Conservation (phyloP, 2,329 filamentous ascomycete genomes). For the Colletotrichum tanaceti region DNA sequence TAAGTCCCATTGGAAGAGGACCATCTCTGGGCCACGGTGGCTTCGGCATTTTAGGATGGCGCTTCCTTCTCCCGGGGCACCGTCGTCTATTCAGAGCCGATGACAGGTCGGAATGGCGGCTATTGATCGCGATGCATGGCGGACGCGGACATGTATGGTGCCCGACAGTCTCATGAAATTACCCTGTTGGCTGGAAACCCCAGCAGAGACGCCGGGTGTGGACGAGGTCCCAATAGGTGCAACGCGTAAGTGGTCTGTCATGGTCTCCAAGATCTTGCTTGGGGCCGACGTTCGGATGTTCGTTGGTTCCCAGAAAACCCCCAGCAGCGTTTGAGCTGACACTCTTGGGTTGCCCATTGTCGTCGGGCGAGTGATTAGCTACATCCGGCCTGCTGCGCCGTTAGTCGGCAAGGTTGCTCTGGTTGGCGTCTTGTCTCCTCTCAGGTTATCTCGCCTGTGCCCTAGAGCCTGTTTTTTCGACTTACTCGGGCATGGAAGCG, state of each 20-base stretch:
- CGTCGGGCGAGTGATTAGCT: background rate
- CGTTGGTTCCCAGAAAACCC: background rate
- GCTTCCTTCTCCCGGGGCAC: conserved; percentile 6
- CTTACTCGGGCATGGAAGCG: background rate
- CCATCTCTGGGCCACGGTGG: conserved; percentile 7
- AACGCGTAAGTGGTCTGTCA: background rate
- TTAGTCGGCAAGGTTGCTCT: background rate
- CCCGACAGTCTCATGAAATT: conserved; percentile 23
- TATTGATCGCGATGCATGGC: conserved; percentile 37
- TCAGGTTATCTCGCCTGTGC: background rate
- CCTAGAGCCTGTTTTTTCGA: background rate
- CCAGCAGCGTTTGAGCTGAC: background rate
- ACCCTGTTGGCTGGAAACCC: conserved; percentile 36
- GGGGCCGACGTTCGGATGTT: background rate
- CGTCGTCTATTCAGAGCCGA: conserved; percentile 10
- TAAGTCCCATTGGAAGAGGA: conserved; percentile 2
- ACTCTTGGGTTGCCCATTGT: background rate
- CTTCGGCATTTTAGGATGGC: conserved; percentile 16
- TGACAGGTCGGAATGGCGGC: conserved; percentile 35
- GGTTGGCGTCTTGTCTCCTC: background rate
- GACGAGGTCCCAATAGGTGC: conserved; percentile 7
- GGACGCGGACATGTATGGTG: conserved; percentile 17
- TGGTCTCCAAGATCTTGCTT: background rate
- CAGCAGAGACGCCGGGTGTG: conserved; percentile 19
- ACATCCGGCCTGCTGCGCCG: background rate